Evolutionary conservation across 2,329 filamentous ascomycete species (phyloP), one percentile per base, ranked within the genome.

Genomic region (Cytospora paraplurivora): DNA sequence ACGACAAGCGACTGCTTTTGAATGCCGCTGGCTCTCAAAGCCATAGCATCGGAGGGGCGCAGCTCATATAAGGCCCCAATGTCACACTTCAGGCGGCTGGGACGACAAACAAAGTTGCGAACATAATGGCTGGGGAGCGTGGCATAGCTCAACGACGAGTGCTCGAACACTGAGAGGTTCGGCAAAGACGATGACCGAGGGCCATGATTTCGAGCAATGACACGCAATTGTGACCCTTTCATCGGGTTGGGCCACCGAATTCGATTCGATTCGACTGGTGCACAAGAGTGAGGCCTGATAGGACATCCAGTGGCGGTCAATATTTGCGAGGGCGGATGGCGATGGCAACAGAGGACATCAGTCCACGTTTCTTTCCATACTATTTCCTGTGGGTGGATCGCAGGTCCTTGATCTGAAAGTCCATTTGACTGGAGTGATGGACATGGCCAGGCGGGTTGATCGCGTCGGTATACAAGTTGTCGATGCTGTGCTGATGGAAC

Each of bases 391-490:
- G 66, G 59, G 70, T 71, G 19, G 76, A 76, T n/a, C 85, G 78
- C 62, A 87, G 70, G 69, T 87, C 85, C 35, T 83, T 76, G 7
- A 87, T 78, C 53, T 81, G 78, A 69, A 85, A 86, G n/a, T 89
- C 82, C 69, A 92, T 76, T 64, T 84, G 85, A 54, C 85, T 81
- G 32, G 82, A 85, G 73, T 91, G 88, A 69, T 88, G 87, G 1
- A 92, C 89, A 74, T 92, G 89, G 0, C 89, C 89, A 0, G 77
- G 72, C 0, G 88, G 88, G 58, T 87, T 81, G 58, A 84, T 77
- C 1, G 92, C 91, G 71, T 89, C 86, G 0, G 90, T 92, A 72
- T 96, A 96, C 1, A 96, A 83, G 69, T 93, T 88, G 33, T 85
- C 81, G 59, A 85, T 78, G 1, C 75, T 74, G 67, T 87, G 85